Base-by-base conservation (phyloP, 148 eudicot genomes). In the Chenopodium quinoa region DNA sequence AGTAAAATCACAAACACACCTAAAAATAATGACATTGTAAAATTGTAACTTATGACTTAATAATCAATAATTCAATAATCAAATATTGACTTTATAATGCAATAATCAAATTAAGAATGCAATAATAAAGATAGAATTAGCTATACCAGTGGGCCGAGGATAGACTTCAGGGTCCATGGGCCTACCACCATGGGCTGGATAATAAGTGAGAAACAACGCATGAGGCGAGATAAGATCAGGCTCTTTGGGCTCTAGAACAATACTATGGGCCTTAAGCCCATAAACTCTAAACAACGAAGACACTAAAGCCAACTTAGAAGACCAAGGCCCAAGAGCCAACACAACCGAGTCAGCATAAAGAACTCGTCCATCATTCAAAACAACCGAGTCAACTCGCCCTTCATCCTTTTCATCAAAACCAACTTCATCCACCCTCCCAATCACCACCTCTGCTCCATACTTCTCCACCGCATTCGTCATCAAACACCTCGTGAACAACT, bases 241-340 rank as follows among this genome's bases (percentile, higher is more conserved):
- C 5, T 90, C 92, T 62, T 85, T 93, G 13, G 98, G 96, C 84
- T 93, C 91, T 86, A 95, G 50, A 4, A 95, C 91, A 44, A 93
- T 89, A 76, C 98, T 92, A 80, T 95, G 96, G 32, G 94, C 96
- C 86, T 92, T 95, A 11, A 91, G 62, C 84, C 98, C 98, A 86
- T 87, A 83, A 12, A 93, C 96, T 78, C 93, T 84, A 79, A 95
- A 92, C 73, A 93, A 37, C 3, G 90, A 86, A 3, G 85, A 81
- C 87, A 95, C 14, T 1, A 89, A 23, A 19, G 71, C 81, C 62
- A 95, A 64, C 70, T 88, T 91, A 7, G 82, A 79, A 14, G 88
- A 82, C 98, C 98, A 95, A 32, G 97, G 98, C 88, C 97, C 98
- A 84, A 95, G 86, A 0, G 98, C 96, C 78, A 95, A 62, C 48